phyloP scores from a whole-genome alignment of 2,329 filamentous ascomycete genomes.

The Hawksworthiomyces lignivorus region DNA sequence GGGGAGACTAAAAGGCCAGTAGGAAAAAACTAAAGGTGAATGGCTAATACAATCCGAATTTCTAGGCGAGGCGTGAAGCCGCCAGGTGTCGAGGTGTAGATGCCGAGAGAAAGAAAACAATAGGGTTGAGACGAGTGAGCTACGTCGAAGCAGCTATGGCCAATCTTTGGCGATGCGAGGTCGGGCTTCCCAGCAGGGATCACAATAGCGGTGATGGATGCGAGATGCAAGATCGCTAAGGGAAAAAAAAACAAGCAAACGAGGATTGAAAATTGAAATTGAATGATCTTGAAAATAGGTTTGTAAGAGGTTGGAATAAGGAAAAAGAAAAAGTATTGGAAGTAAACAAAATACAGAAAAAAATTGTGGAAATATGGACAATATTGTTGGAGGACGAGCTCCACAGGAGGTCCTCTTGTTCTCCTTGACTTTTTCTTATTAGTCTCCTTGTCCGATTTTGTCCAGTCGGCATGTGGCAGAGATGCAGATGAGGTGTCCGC shows the following conservation, averaged over 20 bases:
- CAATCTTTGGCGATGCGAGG: no score
- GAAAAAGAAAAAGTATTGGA: background rate
- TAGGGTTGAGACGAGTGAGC: no score
- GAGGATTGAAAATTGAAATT: background rate
- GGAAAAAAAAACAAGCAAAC: background rate
- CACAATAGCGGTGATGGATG: no score
- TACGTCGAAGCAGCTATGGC: no score
- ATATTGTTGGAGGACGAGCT: background rate
- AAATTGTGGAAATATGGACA: background rate
- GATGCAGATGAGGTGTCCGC: background rate
- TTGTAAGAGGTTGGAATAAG: conserved; percentile 3
- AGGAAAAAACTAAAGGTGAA: no score
- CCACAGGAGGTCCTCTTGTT: conserved; percentile 18
- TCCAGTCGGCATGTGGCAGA: conserved; percentile 3
- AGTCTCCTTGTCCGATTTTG: background rate
- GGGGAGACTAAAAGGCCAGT: no score
- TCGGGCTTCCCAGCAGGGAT: no score
- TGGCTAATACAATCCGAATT: no score
- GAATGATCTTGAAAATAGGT: background rate
- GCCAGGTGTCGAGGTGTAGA: no score
- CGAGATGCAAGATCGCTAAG: background rate
- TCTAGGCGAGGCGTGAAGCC: no score
- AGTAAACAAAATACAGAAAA: background rate
- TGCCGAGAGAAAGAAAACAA: no score
- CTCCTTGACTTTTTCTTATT: conserved; percentile 19